Evolutionary conservation across 768 basidiomycete genomes (phyloP), one percentile per base, ranked within the genome.

Genomic region (Dioszegia crocea): DNA sequence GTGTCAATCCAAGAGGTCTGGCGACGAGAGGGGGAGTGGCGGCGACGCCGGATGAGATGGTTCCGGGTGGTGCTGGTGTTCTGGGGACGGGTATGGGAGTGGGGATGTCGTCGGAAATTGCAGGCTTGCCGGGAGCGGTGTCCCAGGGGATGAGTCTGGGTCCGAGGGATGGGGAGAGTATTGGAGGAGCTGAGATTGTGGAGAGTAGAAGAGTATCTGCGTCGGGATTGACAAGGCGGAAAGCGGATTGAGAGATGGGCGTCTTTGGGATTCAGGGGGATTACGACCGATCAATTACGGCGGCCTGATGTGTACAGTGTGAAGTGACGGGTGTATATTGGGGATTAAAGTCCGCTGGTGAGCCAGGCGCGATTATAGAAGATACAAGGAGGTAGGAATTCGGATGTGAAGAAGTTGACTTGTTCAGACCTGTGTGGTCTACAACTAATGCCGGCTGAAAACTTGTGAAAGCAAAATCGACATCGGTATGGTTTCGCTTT

Each of bases 11-110:
- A 8, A 29, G 66, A 29, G 63, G 66, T 5, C 1, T 64, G 30
- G 66, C 66, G 12, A 61, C 50, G n/a, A 57, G 66, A 26, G 53
- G 57, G 39, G 66, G 66, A 9, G 33, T 52, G 10, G 62, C 65
- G 4, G 62, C 31, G 24, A 21, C 46, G 12, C 30, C 56, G 8
- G 55, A 54, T 39, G 10, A 36, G 29, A 24, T 24, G 49, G 23
- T 38, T n/a, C n/a, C 12, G 30, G 51, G n/a, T 19, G 23, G 23
- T 21, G 17, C 3, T 11, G 21, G 39, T 14, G 24, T 3, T 26
- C 17, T 27, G 24, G 48, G 17, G 11, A 26, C 8, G 21, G 21
- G 33, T 6, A 6, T 14, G 23, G 48, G 14, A 23, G 26, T 19
- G 16, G 26, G 23, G 21, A 14, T 30, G 17, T 31, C 4, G 17